These are phyloP conservation scores for Backusella parvicylindrica DNA, from an alignment of 192 early-diverging fungal species.

Conservation along the genomic window DNA sequence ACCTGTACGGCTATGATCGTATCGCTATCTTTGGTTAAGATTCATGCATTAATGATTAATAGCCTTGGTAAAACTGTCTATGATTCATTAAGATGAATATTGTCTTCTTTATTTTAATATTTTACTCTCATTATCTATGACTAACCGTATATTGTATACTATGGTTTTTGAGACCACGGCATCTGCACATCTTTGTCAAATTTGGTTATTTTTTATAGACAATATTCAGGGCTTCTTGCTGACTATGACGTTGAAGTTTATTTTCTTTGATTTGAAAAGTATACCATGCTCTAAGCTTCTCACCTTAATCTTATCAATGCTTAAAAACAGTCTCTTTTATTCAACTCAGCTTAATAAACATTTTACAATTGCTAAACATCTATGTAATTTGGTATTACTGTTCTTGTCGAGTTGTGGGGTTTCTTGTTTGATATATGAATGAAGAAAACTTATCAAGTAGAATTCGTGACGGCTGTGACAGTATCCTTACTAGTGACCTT, in stretches of 20 bases:
- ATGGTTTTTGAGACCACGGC: neutral
- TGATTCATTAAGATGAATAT: conserved; percentile 3
- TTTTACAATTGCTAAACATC: conserved; percentile 4
- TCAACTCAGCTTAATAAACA: neutral
- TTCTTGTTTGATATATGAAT: conserved; percentile 7
- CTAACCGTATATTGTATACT: conserved; percentile 1
- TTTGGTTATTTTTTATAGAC: neutral
- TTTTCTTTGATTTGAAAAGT: neutral
- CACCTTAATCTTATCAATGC: neutral
- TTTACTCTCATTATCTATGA: conserved; percentile 1
- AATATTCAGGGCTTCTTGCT: neutral
- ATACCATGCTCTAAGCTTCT: conserved; percentile 5
- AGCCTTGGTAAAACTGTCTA: conserved; percentile 1
- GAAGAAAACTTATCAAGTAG: no score
- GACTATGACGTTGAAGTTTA: neutral
- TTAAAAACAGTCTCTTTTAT: conserved; percentile 5
- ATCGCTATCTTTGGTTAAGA: conserved; percentile 1
- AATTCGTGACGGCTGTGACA: no score
- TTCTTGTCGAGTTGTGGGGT: neutral
- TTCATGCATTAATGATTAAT: neutral
- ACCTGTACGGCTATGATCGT: conserved; percentile 3
- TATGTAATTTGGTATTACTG: neutral
- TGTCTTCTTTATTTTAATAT: neutral
- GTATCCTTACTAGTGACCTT: no score
- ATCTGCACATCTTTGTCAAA: conserved; percentile 2